Evolutionary conservation across 1,284 basidiomycete genomes (phyloP).

Genomic region (Grifola frondosa): DNA sequence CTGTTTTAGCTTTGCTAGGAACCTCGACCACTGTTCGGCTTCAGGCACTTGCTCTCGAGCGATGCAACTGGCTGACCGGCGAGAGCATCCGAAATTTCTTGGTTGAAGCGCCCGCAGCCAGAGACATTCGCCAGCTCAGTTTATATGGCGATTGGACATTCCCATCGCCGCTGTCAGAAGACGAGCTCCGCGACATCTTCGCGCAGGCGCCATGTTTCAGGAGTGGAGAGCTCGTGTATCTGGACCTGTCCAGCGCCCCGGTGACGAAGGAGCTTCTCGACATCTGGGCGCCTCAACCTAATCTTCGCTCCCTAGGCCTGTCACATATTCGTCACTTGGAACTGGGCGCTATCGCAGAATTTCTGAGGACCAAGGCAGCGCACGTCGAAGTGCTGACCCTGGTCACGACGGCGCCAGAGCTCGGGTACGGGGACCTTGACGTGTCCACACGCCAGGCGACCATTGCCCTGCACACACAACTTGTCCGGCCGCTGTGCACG

Average conservation of each 20-base stretch:
- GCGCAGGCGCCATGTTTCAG: slow-evolving; percentile 80
- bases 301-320: slow-evolving; percentile 84
- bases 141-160: slow-evolving; percentile 90
- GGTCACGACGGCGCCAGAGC: slow-evolving; percentile 74
- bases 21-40: slow-evolving; percentile 65
- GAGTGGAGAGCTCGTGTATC: slow-evolving; percentile 76
- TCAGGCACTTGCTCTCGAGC: slow-evolving; percentile 81
- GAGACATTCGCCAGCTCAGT: slow-evolving; percentile 74
- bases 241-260: slow-evolving; percentile 87
- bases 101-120: slow-evolving; percentile 65
- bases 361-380: slow-evolving; percentile 68
- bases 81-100: slow-evolving; percentile 79
- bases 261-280: slow-evolving; percentile 65
- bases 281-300: slow-evolving; percentile 65
- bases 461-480: slow-evolving; percentile 62
- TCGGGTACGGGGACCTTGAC: slow-evolving; percentile 51
- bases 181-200: slow-evolving; percentile 73
- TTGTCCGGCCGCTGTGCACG: slow-evolving; percentile 79
- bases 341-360: slow-evolving; percentile 66
- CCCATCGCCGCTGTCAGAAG: slow-evolving; percentile 71
- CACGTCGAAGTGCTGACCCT: slow-evolving; percentile 88
- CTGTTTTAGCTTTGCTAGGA: slow-evolving; percentile 72
- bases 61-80: slow-evolving; percentile 84
- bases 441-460: slow-evolving; percentile 55
- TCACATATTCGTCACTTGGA: slow-evolving; percentile 79